Evolutionary conservation across 2,329 filamentous ascomycete species (phyloP), one percentile per base, ranked within the genome.

Genomic region (Neofusicoccum umdonicola): DNA sequence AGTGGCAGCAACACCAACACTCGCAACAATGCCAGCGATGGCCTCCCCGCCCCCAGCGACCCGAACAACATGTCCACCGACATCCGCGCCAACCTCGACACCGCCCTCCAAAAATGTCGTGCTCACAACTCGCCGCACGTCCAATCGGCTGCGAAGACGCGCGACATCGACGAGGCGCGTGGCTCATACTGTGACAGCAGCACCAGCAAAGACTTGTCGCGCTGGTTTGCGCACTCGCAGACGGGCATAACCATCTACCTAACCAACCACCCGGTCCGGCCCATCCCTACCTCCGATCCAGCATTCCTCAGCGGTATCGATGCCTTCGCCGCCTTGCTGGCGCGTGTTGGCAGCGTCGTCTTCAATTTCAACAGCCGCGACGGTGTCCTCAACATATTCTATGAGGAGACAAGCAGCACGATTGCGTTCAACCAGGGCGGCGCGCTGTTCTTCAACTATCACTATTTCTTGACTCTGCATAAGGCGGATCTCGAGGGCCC

Each of bases 361-460:
- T 48, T 65, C 57, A 34, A 39, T n/a, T 37, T 64, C 11, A 44
- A 48, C 39, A 7, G 37, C 27, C 41, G 27, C 27, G 27, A 87
- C 63, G 83, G 88, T 0, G 79, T 90, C 0, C 79, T 84, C 51
- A 84, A 88, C 69, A 82, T 90, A 60, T 87, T 80, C 68, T 76
- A 81, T 11, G 82, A 82, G 1, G 83, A 81, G 66, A 70, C 76
- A 34, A 80, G 77, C 67, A 72, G 77, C 11, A 70, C 71, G 1
- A 82, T 99, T 67, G 95, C 94, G 0, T 99, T 99, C 83, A 99
- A 99, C 75, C 85, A 86, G 8, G 87, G 84, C 44, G 93, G 94
- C 42, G 92, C 90, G 71, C 86, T 99, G 35, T 99, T 98, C 80
- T 97, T 93, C 82, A 99, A 99, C 73, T 85, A 96, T 68, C 85